Percentiles rank a stretch among this genome's conserved stretches.
Evolutionary conservation across 108 stramenopile species (phyloP).

Genomic region (Phaeodactylum tricornutum): DNA sequence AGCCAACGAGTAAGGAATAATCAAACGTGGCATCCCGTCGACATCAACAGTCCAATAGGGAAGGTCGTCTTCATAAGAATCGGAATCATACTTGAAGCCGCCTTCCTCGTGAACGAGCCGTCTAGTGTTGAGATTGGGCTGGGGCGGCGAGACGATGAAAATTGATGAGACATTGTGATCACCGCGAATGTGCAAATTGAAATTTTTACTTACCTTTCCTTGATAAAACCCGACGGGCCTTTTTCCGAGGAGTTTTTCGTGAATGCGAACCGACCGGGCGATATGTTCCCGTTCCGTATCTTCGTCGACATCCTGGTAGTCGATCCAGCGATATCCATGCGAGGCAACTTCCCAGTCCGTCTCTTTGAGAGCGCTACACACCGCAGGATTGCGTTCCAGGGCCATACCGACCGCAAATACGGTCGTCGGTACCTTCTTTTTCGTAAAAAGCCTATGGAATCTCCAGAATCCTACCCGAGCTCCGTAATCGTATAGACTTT

Average conservation of each 20-base stretch:
- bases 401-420: constrained; percentile 97
- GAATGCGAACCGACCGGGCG: constrained; percentile 77
- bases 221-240: constrained; percentile 90
- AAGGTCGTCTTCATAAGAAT: constrained; percentile 88
- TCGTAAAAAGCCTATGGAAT: constrained; percentile 70
- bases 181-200: neutral
- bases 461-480: constrained; percentile 91
- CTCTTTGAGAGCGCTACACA: constrained; percentile 33
- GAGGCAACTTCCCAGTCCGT: constrained; percentile 80
- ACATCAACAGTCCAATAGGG: constrained; percentile 86
- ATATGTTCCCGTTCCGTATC: constrained; percentile 85
- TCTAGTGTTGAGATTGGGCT: constrained; percentile 67
- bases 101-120: constrained; percentile 82
- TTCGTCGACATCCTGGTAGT: constrained; percentile 83
- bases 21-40: constrained; percentile 58
- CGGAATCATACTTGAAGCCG: constrained; percentile 88
- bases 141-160: neutral
- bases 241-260: constrained; percentile 64
- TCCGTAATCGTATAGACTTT: constrained; percentile 90
- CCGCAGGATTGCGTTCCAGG: constrained; percentile 71
- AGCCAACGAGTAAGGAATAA: constrained; percentile 89
- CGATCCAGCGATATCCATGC: constrained; percentile 92
- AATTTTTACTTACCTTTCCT: constrained; percentile 66
- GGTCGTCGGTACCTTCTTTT: constrained; percentile 68
- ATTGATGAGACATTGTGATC: neutral